These are phyloP conservation scores for Phytophthora sansomeana DNA, from an alignment of 352 stramenopile species.

Conservation along the genomic window DNA sequence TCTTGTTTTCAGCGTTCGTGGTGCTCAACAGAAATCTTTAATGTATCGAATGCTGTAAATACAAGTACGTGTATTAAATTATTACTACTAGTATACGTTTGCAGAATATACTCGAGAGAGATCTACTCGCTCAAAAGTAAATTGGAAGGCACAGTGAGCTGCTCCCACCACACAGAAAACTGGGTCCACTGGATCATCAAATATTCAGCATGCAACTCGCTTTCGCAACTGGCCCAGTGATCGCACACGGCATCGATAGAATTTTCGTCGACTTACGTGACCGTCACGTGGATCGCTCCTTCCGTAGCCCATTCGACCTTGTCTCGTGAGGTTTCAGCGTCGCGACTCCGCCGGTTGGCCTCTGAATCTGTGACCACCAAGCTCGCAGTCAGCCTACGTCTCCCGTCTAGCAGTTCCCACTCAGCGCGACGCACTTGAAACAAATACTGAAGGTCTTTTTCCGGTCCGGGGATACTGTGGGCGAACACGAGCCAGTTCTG, in stretches of 20 bases:
- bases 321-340: slow-evolving; percentile 27
- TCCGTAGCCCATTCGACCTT: slow-evolving; percentile 39
- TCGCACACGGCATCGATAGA: slow-evolving; percentile 39
- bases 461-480: slow-evolving; percentile 27
- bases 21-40: no score
- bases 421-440: slow-evolving; percentile 28
- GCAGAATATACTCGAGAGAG: slow-evolving; percentile 31
- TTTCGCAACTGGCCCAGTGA: slow-evolving; percentile 44
- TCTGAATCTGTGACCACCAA: slow-evolving; percentile 37
- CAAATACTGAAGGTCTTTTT: slow-evolving; percentile 25
- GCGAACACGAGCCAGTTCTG: slow-evolving; percentile 36
- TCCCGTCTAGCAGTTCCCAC: slow-evolving; percentile 20
- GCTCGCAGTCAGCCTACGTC: slow-evolving; percentile 25
- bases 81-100: slow-evolving; percentile 46
- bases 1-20: no score
- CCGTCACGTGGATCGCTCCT: slow-evolving; percentile 37
- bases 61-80: no score
- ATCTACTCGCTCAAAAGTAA: slow-evolving; percentile 70
- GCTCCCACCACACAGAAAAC: slow-evolving; percentile 66
- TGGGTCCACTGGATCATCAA: slow-evolving; percentile 60
- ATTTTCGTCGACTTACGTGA: slow-evolving; percentile 37
- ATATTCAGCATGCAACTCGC: slow-evolving; percentile 48
- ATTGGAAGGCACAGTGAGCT: slow-evolving; percentile 63
- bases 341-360: slow-evolving; percentile 35
- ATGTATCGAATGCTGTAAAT: no score